A percentile compares a stretch with the other conserved stretches of the same genome.
Conservation (phyloP, 352 stramenopile genomes). For the Pilasporangium apinafurcum region DNA sequence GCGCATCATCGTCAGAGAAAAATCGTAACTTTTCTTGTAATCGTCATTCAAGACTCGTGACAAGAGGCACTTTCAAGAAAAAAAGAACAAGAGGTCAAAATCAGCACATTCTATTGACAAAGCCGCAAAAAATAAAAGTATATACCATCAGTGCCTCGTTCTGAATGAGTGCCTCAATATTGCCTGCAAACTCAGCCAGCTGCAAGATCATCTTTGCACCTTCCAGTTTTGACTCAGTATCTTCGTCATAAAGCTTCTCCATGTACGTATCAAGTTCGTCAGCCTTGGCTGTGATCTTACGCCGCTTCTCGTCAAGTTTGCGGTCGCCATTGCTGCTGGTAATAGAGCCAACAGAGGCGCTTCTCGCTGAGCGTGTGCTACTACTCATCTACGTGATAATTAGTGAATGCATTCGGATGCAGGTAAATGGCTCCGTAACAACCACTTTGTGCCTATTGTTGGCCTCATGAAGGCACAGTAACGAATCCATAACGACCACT, state of each 20-base stretch:
- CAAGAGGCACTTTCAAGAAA: conserved; percentile 60
- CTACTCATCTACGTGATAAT: conserved; percentile 6
- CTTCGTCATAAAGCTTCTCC: conserved; percentile 92
- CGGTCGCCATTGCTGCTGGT: conserved; percentile 6
- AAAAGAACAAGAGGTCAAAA: neutral
- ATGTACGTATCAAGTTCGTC: conserved; percentile 91
- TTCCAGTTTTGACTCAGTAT: conserved; percentile 78
- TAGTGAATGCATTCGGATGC: no score
- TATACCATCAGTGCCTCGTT: conserved; percentile 94
- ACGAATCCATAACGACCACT: no score
- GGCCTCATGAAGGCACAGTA: no score
- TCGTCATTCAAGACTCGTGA: conserved; percentile 93
- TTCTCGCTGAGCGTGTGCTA: conserved; percentile 3
- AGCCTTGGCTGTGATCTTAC: conserved; percentile 50
- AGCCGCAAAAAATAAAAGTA: neutral
- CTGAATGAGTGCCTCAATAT: conserved; percentile 91
- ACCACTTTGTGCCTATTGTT: no score
- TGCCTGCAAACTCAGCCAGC: conserved; percentile 83
- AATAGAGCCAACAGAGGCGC: no score
- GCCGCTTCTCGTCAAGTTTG: conserved; percentile 24
- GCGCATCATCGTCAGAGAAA: conserved; percentile 92
- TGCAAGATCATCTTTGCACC: conserved; percentile 90
- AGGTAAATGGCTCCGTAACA: no score
- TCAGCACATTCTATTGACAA: neutral
- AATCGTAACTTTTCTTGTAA: conserved; percentile 92